Evolutionary conservation across 306 rosid genomes (phyloP).

Genomic region (Medicago ruthenica): DNA sequence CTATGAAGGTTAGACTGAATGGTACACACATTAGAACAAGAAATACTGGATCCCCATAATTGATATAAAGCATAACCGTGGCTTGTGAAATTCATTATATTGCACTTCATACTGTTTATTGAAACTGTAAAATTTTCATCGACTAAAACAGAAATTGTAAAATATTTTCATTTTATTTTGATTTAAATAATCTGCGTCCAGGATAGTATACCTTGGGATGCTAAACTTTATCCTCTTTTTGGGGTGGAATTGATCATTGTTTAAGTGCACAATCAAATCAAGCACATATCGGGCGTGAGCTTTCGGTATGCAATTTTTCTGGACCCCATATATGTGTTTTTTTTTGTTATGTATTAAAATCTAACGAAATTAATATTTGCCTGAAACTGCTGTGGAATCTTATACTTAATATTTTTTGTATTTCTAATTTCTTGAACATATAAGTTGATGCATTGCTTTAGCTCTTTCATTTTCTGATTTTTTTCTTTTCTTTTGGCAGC

Average conservation of each 20-base stretch:
- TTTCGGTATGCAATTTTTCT: constrained; percentile 29
- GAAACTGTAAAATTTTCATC: background rate
- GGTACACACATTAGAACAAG: background rate
- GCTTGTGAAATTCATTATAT: background rate
- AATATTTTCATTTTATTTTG: constrained; percentile 23
- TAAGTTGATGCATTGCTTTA: constrained; percentile 20
- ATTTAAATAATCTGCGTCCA: constrained; percentile 15
- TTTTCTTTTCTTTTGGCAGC: constrained; percentile 53
- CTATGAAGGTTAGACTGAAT: background rate
- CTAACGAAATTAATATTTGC: background rate
- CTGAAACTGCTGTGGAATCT: constrained; percentile 21
- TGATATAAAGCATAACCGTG: background rate
- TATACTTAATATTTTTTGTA: background rate
- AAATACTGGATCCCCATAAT: constrained; percentile 7
- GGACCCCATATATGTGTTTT: constrained; percentile 8
- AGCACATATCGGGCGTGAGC: constrained; percentile 31
- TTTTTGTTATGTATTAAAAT: background rate
- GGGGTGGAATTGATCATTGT: constrained; percentile 21
- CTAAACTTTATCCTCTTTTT: constrained; percentile 14
- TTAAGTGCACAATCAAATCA: constrained; percentile 4
- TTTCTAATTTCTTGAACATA: constrained; percentile 1
- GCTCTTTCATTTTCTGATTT: constrained; percentile 31
- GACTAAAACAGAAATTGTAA: constrained; percentile 10
- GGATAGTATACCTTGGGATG: constrained; percentile 13
- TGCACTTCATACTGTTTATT: constrained; percentile 4